Conservation (phyloP, 108 stramenopile genomes). For the Nitzschia sp. region DNA sequence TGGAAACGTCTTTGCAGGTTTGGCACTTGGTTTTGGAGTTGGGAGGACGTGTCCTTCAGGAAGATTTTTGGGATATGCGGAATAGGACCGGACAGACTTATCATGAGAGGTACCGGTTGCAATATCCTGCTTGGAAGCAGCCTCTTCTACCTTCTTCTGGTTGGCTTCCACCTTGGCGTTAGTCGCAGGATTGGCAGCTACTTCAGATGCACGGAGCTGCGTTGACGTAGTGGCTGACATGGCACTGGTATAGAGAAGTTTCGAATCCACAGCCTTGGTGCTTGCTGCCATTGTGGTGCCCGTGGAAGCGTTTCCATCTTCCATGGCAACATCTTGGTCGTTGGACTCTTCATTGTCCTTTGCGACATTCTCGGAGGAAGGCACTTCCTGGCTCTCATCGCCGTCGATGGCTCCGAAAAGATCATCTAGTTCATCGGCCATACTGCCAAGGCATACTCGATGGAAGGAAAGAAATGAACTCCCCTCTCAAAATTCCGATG, state of each 20-base stretch:
- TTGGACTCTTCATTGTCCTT: background rate
- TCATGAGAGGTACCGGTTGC: slow-evolving; percentile 85
- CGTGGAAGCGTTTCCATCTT: background rate
- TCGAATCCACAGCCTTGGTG: slow-evolving; percentile 8
- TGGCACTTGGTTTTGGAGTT: slow-evolving; percentile 34
- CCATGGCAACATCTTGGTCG: slow-evolving; percentile 27
- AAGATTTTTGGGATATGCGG: slow-evolving; percentile 70
- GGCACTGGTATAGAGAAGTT: slow-evolving; percentile 31
- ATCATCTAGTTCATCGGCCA: slow-evolving; percentile 78
- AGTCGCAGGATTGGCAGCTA: slow-evolving; percentile 3
- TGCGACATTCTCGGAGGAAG: slow-evolving; percentile 3
- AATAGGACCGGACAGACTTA: slow-evolving; percentile 81
- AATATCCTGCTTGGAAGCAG: slow-evolving; percentile 52
- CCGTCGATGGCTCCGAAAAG: slow-evolving; percentile 88
- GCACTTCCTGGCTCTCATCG: slow-evolving; percentile 34
- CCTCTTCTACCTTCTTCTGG: slow-evolving; percentile 19
- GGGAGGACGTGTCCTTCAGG: slow-evolving; percentile 38
- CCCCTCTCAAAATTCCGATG: background rate
- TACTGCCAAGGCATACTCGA: slow-evolving; percentile 10
- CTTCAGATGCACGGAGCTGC: slow-evolving; percentile 10
- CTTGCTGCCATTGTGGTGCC: no score
- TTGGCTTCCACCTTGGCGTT: slow-evolving; percentile 9
- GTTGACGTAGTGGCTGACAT: slow-evolving; percentile 40
- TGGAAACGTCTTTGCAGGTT: slow-evolving; percentile 91
- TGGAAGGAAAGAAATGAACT: no score